These are phyloP conservation scores for Clarireedia monteithiana DNA, from an alignment of 2,329 filamentous ascomycete genomes.

Conservation along the genomic window DNA sequence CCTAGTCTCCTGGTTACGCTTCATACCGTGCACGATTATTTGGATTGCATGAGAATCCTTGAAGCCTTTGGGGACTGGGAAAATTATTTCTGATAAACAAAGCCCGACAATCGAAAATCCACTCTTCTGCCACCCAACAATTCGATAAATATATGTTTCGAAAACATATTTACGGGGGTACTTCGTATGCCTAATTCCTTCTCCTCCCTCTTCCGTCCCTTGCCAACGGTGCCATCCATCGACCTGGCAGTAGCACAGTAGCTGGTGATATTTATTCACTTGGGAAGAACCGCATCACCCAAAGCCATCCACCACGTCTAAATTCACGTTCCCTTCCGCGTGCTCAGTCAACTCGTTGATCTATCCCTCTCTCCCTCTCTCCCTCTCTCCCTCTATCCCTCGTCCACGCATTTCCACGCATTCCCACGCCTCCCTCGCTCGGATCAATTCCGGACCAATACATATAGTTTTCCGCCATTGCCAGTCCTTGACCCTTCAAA, in stretches of 20 bases:
- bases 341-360: not conserved
- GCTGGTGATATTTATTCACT: no score
- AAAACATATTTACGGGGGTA: no score
- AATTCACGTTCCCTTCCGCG: no score
- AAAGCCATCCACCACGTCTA: no score
- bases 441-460: slow-evolving; percentile 5
- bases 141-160: no score
- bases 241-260: no score
- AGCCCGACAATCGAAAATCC: not conserved
- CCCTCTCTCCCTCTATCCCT: not conserved
- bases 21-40: not conserved
- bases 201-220: no score
- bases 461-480: not conserved
- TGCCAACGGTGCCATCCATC: no score
- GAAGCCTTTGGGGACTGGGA: not conserved
- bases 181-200: no score
- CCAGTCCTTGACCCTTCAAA: not conserved
- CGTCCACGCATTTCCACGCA: not conserved
- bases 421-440: not conserved
- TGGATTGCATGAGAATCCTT: not conserved
- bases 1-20: not conserved
- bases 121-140: no score
- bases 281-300: no score
- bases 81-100: not conserved
- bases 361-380: not conserved